These are phyloP conservation scores for Globisporangium solare DNA, from an alignment of 352 stramenopile genomes.

Conservation along the genomic window DNA sequence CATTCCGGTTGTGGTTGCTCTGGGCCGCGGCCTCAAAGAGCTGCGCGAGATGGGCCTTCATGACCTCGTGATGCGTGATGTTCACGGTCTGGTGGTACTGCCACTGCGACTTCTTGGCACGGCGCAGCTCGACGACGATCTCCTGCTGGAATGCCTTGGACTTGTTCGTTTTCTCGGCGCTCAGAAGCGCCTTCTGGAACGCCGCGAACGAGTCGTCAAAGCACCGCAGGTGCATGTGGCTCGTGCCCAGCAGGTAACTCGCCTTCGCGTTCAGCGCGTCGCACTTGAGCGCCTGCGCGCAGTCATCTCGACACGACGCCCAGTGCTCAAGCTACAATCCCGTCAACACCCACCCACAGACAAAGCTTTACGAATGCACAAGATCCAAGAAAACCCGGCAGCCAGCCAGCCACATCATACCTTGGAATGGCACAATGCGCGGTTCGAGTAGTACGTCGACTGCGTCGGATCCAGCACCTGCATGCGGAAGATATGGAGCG, in stretches of 20 bases:
- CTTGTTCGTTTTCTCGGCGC: slow-evolving; percentile 56
- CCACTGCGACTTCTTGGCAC: slow-evolving; percentile 69
- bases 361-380: not conserved
- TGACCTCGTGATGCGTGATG: slow-evolving; percentile 34
- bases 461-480: slow-evolving; percentile 53
- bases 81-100: slow-evolving; percentile 33
- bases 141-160: slow-evolving; percentile 49
- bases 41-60: slow-evolving; percentile 32
- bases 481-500: not conserved
- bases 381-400: not conserved
- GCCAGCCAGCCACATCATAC: slow-evolving; percentile 21
- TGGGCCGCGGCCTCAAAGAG: slow-evolving; percentile 23
- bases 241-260: slow-evolving; percentile 70
- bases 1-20: slow-evolving; percentile 15
- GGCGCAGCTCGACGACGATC: slow-evolving; percentile 49
- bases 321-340: slow-evolving; percentile 55
- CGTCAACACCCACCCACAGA: not conserved
- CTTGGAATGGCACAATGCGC: slow-evolving; percentile 69
- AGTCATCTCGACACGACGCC: slow-evolving; percentile 62
- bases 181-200: slow-evolving; percentile 42
- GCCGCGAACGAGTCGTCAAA: slow-evolving; percentile 49
- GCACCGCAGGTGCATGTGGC: slow-evolving; percentile 36
- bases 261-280: slow-evolving; percentile 73
- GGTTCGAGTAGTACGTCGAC: slow-evolving; percentile 78
- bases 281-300: slow-evolving; percentile 37